Conservation (phyloP, 805 yeast genomes). For the Candida silvatica region DNA sequence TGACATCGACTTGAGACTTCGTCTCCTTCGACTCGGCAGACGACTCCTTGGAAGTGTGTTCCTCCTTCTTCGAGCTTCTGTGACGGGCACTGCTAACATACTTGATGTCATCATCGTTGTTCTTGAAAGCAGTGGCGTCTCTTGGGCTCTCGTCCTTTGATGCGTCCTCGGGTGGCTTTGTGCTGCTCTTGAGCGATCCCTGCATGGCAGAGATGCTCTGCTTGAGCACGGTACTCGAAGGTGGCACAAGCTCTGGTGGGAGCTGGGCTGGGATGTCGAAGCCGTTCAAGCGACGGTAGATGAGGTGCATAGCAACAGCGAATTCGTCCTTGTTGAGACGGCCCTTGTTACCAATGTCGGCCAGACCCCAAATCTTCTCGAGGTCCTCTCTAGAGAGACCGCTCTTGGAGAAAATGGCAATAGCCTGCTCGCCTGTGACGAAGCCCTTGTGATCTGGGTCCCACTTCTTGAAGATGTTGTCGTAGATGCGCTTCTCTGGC, state of each 20-base stretch:
- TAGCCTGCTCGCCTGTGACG: slow-evolving; percentile 74
- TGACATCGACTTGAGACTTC: slow-evolving; percentile 16
- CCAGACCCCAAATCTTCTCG: slow-evolving; percentile 85
- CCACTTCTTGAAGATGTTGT: slow-evolving; percentile 83
- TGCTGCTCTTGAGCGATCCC: slow-evolving; percentile 39
- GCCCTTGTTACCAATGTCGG: slow-evolving; percentile 79
- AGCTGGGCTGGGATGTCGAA: slow-evolving; percentile 71
- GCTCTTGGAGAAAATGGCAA: slow-evolving; percentile 81
- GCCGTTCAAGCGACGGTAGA: slow-evolving; percentile 85
- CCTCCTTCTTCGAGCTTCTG: slow-evolving; percentile 29
- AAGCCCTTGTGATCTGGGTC: slow-evolving; percentile 61
- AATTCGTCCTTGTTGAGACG: slow-evolving; percentile 83
- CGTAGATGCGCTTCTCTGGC: slow-evolving; percentile 81
- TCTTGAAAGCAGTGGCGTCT: slow-evolving; percentile 56
- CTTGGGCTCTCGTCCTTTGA: slow-evolving; percentile 22
- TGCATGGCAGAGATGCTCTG: slow-evolving; percentile 67
- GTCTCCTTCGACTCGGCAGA: slow-evolving; percentile 10
- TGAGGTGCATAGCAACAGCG: slow-evolving; percentile 95
- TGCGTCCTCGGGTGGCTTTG: slow-evolving; percentile 16
- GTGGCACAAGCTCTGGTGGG: slow-evolving; percentile 88
- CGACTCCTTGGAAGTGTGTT: slow-evolving; percentile 7
- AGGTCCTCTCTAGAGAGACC: slow-evolving; percentile 81
- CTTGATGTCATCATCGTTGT: slow-evolving; percentile 61
- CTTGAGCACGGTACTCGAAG: slow-evolving; percentile 67
- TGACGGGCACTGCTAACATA: slow-evolving; percentile 58